Conservation (phyloP, 2,329 filamentous ascomycete species). For the Pseudogymnoascus sp. region DNA sequence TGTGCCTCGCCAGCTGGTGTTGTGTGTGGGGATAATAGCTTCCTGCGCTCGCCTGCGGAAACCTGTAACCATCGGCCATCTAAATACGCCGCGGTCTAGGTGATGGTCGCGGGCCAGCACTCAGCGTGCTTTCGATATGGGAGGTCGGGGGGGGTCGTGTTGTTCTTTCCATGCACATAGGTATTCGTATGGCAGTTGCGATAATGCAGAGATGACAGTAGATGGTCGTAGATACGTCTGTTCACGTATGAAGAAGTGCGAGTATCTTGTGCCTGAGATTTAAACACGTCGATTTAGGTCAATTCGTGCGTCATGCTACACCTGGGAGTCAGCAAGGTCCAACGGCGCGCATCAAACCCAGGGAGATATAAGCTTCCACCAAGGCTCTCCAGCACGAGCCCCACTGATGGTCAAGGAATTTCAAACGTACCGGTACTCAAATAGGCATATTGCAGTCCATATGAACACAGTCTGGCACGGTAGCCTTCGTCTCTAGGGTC, state of each 20-base stretch:
- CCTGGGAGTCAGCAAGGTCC: neutral
- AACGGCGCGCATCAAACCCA: constrained; percentile 1
- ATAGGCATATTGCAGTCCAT: neutral
- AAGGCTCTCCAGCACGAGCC: constrained; percentile 4
- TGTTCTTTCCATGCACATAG: constrained; percentile 5
- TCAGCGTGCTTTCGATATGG: constrained; percentile 2
- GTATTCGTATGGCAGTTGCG: constrained; percentile 1
- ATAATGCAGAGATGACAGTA: neutral
- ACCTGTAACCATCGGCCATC: constrained; percentile 65
- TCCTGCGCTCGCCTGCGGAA: constrained; percentile 52
- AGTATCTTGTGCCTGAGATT: constrained; percentile 1
- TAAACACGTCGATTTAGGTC: neutral
- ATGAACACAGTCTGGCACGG: neutral
- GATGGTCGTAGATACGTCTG: neutral
- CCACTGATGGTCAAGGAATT: constrained; percentile 2
- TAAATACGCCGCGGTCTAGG: constrained; percentile 36
- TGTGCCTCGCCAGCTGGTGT: constrained; percentile 37
- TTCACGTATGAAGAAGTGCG: neutral
- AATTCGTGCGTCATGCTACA: constrained; percentile 4
- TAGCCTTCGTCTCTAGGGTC: neutral
- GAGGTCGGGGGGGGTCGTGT: constrained; percentile 5
- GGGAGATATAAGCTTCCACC: constrained; percentile 6
- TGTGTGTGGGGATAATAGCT: constrained; percentile 46
- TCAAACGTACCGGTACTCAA: constrained; percentile 1
- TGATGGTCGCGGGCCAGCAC: constrained; percentile 4